phyloP scores from a whole-genome alignment of 169 alveolate genomes.

The Babesia microti region DNA sequence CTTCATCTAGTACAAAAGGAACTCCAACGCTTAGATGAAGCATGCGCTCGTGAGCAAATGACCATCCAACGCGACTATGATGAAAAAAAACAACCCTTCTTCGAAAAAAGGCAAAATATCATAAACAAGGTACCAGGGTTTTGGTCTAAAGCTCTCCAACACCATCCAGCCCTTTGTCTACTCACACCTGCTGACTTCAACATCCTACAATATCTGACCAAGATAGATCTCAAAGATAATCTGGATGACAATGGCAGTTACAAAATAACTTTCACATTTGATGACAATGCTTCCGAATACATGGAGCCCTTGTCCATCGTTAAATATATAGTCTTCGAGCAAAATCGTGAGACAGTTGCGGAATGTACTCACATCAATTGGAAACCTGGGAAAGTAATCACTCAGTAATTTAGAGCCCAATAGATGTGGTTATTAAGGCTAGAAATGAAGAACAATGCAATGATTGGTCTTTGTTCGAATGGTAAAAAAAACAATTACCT shows the following conservation, averaged over 20 bases:
- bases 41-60: conserved; percentile 79
- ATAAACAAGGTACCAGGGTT: conserved; percentile 76
- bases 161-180: conserved; percentile 73
- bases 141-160: conserved; percentile 72
- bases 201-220: conserved; percentile 58
- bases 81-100: conserved; percentile 70
- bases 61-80: conserved; percentile 73
- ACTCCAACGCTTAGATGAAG: conserved; percentile 65
- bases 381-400: conserved; percentile 60
- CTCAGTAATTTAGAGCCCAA: conserved; percentile 27
- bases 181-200: conserved; percentile 72
- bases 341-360: conserved; percentile 64
- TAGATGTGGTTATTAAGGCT: conserved; percentile 41
- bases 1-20: conserved; percentile 52
- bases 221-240: conserved; percentile 72
- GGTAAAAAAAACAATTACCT: conserved; percentile 23
- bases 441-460: conserved; percentile 35
- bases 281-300: conserved; percentile 65
- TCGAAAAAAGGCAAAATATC: conserved; percentile 64
- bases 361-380: conserved; percentile 75
- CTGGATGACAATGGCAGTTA: conserved; percentile 77
- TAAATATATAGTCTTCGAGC: conserved; percentile 70
- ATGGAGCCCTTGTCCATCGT: conserved; percentile 72
- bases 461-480: conserved; percentile 65
- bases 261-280: conserved; percentile 65